These are phyloP conservation scores for Jacaranda copaia DNA, from an alignment of 257 asterid species.

Conservation along the genomic window DNA sequence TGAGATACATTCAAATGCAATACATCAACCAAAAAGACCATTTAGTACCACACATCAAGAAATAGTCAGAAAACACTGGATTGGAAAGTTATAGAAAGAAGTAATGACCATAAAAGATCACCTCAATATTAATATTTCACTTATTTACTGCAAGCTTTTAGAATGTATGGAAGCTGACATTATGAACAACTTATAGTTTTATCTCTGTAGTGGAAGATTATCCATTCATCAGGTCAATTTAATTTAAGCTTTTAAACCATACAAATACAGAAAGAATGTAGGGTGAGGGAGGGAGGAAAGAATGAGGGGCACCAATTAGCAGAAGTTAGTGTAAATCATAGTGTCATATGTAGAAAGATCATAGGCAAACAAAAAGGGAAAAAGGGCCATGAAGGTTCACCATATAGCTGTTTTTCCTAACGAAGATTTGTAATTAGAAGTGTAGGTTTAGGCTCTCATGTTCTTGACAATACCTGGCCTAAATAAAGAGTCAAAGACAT, in stretches of 20 bases:
- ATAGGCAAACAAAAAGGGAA: not conserved
- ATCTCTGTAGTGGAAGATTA: constrained; percentile 1
- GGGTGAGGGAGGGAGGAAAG: not conserved
- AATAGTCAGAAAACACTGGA: not conserved
- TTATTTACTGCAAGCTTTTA: constrained; percentile 9
- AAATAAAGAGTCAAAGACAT: not conserved
- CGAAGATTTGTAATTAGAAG: not conserved
- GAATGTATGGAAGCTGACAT: constrained; percentile 16
- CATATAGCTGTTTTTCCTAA: not conserved
- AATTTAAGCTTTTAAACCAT: not conserved
- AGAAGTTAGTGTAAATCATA: not conserved
- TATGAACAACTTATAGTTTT: constrained; percentile 10
- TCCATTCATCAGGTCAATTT: constrained; percentile 9
- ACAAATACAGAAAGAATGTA: not conserved
- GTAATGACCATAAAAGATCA: constrained; percentile 5
- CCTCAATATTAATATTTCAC: constrained; percentile 12
- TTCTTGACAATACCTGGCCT: not conserved
- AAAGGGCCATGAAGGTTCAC: not conserved
- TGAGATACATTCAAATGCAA: constrained; percentile 35
- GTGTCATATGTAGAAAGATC: not conserved
- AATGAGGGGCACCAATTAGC: constrained; percentile 1
- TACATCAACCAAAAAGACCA: constrained; percentile 28
- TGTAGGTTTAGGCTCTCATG: not conserved
- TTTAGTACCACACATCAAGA: constrained; percentile 18
- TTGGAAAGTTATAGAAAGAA: not conserved